Percentiles rank a stretch among this genome's conserved stretches.
phyloP scores from a whole-genome alignment of 2,329 filamentous ascomycete genomes.

The Sporothrix brasiliensis region DNA sequence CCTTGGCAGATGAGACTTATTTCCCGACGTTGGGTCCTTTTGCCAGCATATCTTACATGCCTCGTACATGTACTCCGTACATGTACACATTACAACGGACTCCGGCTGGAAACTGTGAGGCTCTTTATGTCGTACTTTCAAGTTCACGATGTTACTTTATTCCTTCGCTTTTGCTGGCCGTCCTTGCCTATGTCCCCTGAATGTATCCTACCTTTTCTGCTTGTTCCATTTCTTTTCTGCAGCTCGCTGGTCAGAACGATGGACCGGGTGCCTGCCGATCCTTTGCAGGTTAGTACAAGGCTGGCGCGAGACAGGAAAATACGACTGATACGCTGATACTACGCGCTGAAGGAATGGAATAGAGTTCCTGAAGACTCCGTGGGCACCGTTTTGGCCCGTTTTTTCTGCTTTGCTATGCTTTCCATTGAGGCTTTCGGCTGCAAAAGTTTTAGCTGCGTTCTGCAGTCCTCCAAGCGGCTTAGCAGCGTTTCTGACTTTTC shows the following conservation, averaged over 20 bases:
- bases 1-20: constrained; percentile 25
- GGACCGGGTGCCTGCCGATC: constrained; percentile 28
- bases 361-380: background rate
- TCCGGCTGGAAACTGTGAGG: background rate
- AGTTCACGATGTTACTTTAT: background rate
- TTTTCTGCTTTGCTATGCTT: background rate
- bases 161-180: background rate
- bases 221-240: background rate
- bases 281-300: constrained; percentile 25
- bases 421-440: background rate
- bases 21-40: constrained; percentile 11
- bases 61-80: no score
- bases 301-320: constrained; percentile 20
- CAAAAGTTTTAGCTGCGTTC: background rate
- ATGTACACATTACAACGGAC: no score
- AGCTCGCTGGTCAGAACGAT: background rate
- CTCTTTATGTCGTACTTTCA: background rate
- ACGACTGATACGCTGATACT: constrained; percentile 8
- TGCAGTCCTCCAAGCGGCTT: background rate
- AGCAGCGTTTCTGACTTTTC: constrained; percentile 14
- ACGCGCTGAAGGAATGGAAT: constrained; percentile 4
- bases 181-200: background rate
- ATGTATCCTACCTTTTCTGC: background rate
- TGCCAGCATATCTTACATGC: no score
- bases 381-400: background rate